Percentiles rank a stretch among this genome's conserved stretches.
Conservation (phyloP, 2,329 filamentous ascomycete genomes). For the Trichoderma sp. region DNA sequence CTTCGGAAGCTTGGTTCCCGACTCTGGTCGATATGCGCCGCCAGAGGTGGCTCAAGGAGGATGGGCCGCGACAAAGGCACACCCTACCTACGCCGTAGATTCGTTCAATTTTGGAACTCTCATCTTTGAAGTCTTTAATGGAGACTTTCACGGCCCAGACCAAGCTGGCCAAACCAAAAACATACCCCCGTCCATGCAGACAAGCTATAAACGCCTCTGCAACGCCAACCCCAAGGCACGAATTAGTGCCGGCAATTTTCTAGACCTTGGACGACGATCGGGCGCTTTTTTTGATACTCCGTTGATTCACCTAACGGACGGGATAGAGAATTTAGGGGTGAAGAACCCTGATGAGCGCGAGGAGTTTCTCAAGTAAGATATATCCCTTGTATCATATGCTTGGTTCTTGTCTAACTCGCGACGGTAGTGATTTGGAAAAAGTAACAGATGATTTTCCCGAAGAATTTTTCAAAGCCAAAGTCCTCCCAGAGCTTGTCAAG, state of each 20-base stretch:
- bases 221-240: slow-evolving; percentile 88
- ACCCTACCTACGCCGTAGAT: slow-evolving; percentile 78
- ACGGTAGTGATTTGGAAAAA: slow-evolving; percentile 67
- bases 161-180: slow-evolving; percentile 83
- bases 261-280: slow-evolving; percentile 80
- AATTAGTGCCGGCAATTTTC: slow-evolving; percentile 77
- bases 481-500: slow-evolving; percentile 92
- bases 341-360: slow-evolving; percentile 84
- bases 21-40: slow-evolving; percentile 78
- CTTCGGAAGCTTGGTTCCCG: slow-evolving; percentile 83
- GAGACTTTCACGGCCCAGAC: slow-evolving; percentile 70
- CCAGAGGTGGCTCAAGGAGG: slow-evolving; percentile 82
- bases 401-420: slow-evolving; percentile 37
- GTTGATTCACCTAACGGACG: slow-evolving; percentile 86
- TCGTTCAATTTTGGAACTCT: slow-evolving; percentile 82
- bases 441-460: slow-evolving; percentile 93
- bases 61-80: slow-evolving; percentile 88
- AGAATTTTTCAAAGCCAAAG: slow-evolving; percentile 97
- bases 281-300: slow-evolving; percentile 92
- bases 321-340: slow-evolving; percentile 86
- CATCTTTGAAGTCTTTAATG: slow-evolving; percentile 90
- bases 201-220: slow-evolving; percentile 84
- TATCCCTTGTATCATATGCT: slow-evolving; percentile 31
- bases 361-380: slow-evolving; percentile 66
- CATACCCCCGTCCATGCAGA: slow-evolving; percentile 83